A percentile compares a stretch with the other conserved stretches of the same genome.
These are phyloP conservation scores for Hypomontagnella monticulosa DNA, from an alignment of 495 filamentous ascomycete genomes.

Conservation along the genomic window DNA sequence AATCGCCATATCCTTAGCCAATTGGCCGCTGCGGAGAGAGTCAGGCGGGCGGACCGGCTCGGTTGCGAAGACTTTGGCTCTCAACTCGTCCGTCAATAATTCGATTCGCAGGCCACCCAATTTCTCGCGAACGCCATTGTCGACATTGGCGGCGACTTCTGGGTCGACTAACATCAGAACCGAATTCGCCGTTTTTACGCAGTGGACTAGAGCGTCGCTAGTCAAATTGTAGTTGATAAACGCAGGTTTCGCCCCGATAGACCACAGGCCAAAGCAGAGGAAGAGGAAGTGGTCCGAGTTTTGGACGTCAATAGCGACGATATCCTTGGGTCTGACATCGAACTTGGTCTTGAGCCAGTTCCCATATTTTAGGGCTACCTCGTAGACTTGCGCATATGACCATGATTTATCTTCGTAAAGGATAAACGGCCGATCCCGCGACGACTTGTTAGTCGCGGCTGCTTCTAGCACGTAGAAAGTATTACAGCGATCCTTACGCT, in stretches of 20 bases:
- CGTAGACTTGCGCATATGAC: slow-evolving; percentile 85
- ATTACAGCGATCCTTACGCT: slow-evolving; percentile 70
- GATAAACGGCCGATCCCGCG: slow-evolving; percentile 69
- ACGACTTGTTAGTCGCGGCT: slow-evolving; percentile 66
- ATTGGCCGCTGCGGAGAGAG: slow-evolving; percentile 61
- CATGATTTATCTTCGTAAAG: slow-evolving; percentile 79
- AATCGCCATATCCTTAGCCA: slow-evolving; percentile 68
- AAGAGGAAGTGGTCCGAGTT: slow-evolving; percentile 87
- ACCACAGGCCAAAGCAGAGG: slow-evolving; percentile 86
- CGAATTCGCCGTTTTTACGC: slow-evolving; percentile 74
- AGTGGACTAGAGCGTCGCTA: slow-evolving; percentile 80
- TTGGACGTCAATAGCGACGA: slow-evolving; percentile 89
- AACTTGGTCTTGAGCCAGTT: slow-evolving; percentile 80
- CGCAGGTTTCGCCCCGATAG: slow-evolving; percentile 87
- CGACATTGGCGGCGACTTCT: slow-evolving; percentile 63
- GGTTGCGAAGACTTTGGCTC: slow-evolving; percentile 65
- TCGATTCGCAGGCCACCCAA: slow-evolving; percentile 64
- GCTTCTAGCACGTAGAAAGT: slow-evolving; percentile 83
- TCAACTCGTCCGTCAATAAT: slow-evolving; percentile 70
- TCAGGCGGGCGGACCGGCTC: slow-evolving; percentile 72
- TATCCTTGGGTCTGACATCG: slow-evolving; percentile 75
- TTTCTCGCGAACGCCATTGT: slow-evolving; percentile 55
- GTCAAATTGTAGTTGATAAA: slow-evolving; percentile 94
- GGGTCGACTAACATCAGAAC: slow-evolving; percentile 79
- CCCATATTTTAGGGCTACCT: slow-evolving; percentile 78